Evolutionary conservation across 345 rosid species (phyloP).

Genomic region (Ceriops tagal): DNA sequence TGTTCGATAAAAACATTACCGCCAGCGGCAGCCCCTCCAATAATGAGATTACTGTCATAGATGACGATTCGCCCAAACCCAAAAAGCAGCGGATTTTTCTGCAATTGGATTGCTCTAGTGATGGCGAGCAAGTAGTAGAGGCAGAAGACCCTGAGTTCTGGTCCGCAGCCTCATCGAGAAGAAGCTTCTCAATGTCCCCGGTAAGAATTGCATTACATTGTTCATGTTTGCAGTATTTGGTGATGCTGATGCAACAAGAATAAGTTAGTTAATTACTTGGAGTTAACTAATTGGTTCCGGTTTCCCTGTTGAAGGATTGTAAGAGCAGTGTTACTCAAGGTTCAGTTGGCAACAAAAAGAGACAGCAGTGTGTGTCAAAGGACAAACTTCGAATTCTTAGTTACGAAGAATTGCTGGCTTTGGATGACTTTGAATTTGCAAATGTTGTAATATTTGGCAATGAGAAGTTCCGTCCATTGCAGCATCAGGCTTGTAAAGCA

Average conservation of each 20-base stretch:
- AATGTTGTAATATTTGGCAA: constrained; percentile 84
- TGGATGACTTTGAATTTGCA: constrained; percentile 85
- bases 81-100: constrained; percentile 31
- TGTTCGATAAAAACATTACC: constrained; percentile 40
- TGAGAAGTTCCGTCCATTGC: constrained; percentile 59
- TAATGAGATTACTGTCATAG: constrained; percentile 35
- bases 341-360: constrained; percentile 37
- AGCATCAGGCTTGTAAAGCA: constrained; percentile 81
- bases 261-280: too few species aligned
- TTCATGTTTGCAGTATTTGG: not conserved
- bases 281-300: too few species aligned
- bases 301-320: constrained; percentile 45
- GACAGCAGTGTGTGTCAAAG: constrained; percentile 19
- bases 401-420: constrained; percentile 59
- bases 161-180: constrained; percentile 10
- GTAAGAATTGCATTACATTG: constrained; percentile 33
- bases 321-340: constrained; percentile 38
- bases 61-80: constrained; percentile 55
- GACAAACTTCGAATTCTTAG: constrained; percentile 42
- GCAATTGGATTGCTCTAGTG: constrained; percentile 64
- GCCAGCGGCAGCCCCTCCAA: constrained; percentile 13
- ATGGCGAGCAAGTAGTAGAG: constrained; percentile 33
- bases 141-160: too few species aligned
- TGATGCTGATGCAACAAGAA: too few species aligned
- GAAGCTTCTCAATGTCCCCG: constrained; percentile 31